Percentiles rank a stretch among this genome's conserved stretches.
phyloP scores from a whole-genome alignment of 371 early-diverging fungal species.

The Parasitella parasitica region DNA sequence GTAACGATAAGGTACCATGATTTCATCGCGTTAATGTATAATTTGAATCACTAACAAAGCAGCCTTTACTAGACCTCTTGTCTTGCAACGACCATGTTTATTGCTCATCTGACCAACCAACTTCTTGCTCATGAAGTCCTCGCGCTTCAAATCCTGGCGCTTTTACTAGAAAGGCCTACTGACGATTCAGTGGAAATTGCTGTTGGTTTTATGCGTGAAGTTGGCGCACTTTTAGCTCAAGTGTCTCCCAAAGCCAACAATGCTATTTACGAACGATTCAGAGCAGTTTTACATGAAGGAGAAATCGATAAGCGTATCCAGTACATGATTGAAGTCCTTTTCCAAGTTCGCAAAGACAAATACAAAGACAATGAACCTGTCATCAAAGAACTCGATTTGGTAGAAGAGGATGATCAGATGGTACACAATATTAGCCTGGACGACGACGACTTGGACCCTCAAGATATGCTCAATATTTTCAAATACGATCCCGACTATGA shows the following conservation, averaged over 20 bases:
- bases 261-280: constrained; percentile 92
- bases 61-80: constrained; percentile 77
- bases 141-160: constrained; percentile 82
- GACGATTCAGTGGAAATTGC: constrained; percentile 97
- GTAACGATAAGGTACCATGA: constrained; percentile 93
- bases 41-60: too few relatives aligned
- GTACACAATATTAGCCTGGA: constrained; percentile 88
- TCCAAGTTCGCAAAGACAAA: constrained; percentile 93
- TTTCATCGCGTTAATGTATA: too few relatives aligned
- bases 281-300: constrained; percentile 92
- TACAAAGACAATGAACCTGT: constrained; percentile 85
- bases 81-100: constrained; percentile 80
- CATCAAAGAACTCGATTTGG: constrained; percentile 85
- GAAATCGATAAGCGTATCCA: constrained; percentile 92
- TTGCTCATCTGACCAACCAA: constrained; percentile 95
- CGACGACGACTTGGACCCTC: constrained; percentile 80
- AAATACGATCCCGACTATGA: constrained; percentile 79
- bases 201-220: constrained; percentile 94
- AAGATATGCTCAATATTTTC: constrained; percentile 87
- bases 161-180: constrained; percentile 90
- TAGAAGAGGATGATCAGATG: constrained; percentile 96
- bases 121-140: constrained; percentile 87
- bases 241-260: constrained; percentile 78
- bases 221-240: constrained; percentile 83
- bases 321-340: constrained; percentile 97